Conservation (phyloP, 331 rosid species). For the Cydonia oblonga region DNA sequence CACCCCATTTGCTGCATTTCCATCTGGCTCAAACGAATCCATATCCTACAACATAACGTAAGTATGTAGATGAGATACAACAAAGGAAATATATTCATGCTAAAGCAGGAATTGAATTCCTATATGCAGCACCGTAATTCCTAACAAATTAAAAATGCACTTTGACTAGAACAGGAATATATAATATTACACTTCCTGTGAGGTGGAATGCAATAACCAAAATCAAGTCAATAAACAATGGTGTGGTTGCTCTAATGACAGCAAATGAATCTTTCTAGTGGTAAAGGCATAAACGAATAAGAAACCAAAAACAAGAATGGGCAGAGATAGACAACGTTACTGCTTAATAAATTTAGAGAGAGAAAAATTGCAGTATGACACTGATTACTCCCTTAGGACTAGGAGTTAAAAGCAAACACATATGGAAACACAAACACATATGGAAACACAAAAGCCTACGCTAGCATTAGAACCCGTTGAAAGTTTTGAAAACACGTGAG, state of each 20-base stretch:
- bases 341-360: background rate
- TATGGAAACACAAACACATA: background rate
- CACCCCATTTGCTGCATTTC: background rate
- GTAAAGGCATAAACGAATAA: background rate
- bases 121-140: background rate
- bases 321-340: background rate
- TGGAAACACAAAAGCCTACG: background rate
- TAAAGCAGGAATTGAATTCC: background rate
- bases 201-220: background rate
- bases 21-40: slow-evolving; percentile 36
- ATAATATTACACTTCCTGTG: background rate
- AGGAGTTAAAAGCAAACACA: background rate
- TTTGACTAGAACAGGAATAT: background rate
- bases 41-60: slow-evolving; percentile 25
- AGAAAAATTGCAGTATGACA: background rate
- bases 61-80: background rate
- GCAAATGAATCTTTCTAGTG: background rate
- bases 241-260: background rate
- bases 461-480: background rate
- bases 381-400: background rate
- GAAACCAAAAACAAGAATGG: background rate
- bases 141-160: background rate
- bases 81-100: background rate
- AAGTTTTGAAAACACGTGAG: background rate
- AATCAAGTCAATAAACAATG: background rate